These are phyloP conservation scores for Magnolia changhungtana DNA, from an alignment of 164 flowering plant genomes.

Conservation along the genomic window DNA sequence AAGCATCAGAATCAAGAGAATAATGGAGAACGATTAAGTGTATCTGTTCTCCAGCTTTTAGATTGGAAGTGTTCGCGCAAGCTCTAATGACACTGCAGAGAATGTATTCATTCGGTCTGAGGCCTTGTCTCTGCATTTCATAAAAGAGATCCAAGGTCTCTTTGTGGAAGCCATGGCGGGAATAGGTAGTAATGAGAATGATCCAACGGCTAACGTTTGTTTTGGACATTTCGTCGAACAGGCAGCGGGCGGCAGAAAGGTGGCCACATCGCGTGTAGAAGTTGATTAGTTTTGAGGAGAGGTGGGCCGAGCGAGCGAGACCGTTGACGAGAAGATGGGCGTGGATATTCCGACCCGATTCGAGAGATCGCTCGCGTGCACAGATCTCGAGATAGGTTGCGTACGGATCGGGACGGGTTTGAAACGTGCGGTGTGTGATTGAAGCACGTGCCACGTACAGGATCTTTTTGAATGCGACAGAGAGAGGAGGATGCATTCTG, in stretches of 20 bases:
- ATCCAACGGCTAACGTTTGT: constrained; percentile 53
- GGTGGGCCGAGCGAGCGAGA: constrained; percentile 31
- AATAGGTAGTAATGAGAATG: constrained; percentile 48
- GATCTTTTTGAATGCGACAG: too few relatives aligned
- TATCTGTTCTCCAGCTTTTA: constrained; percentile 39
- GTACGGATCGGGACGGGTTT: constrained; percentile 10
- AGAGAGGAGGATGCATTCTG: too few relatives aligned
- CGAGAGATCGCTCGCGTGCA: constrained; percentile 32
- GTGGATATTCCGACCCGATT: constrained; percentile 45
- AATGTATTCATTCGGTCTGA: constrained; percentile 39
- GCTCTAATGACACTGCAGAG: constrained; percentile 72
- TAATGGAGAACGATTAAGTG: constrained; percentile 41
- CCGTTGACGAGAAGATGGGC: constrained; percentile 53
- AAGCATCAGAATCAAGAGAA: constrained; percentile 41
- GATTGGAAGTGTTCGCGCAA: constrained; percentile 52
- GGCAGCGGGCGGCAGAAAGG: constrained; percentile 35
- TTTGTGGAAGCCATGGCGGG: constrained; percentile 47
- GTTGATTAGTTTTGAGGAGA: constrained; percentile 56
- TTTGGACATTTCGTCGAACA: constrained; percentile 67
- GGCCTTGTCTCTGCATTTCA: constrained; percentile 50
- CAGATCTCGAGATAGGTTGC: constrained; percentile 31
- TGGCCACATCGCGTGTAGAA: constrained; percentile 46
- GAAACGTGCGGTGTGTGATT: too few relatives aligned
- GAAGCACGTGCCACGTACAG: too few relatives aligned
- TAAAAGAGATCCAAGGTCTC: constrained; percentile 50